Conservation (phyloP, 1,139 yeast species). For the Candida gigantensis region DNA sequence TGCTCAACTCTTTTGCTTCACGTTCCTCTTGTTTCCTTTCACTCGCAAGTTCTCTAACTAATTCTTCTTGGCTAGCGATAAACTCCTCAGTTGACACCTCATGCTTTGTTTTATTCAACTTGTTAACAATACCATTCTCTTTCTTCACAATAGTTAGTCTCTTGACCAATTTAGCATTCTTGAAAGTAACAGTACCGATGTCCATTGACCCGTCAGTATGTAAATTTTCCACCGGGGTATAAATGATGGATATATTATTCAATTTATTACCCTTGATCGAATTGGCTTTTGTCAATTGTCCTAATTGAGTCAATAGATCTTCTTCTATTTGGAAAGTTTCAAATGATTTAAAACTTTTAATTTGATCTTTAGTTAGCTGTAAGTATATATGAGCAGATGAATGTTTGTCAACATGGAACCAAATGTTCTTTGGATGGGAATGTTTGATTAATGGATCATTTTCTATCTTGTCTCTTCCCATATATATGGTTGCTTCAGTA, state of each 20-base stretch:
- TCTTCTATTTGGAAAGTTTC: conserved; percentile 48
- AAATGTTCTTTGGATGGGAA: conserved; percentile 68
- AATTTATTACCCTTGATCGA: conserved; percentile 78
- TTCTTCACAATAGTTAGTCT: conserved; percentile 57
- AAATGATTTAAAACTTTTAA: conserved; percentile 26
- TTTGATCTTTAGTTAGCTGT: conserved; percentile 52
- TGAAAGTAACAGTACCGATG: conserved; percentile 80
- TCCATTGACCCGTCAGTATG: conserved; percentile 75
- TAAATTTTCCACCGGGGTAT: conserved; percentile 77
- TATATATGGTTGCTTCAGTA: conserved; percentile 46
- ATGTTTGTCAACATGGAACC: conserved; percentile 84
- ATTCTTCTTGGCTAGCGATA: conserved; percentile 47
- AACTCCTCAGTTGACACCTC: conserved; percentile 50
- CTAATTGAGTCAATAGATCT: conserved; percentile 57
- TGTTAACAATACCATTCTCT: conserved; percentile 64
- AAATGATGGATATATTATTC: conserved; percentile 67
- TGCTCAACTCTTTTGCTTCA: conserved; percentile 23
- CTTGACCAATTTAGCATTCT: conserved; percentile 54
- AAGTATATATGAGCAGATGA: conserved; percentile 84
- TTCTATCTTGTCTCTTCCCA: conserved; percentile 79
- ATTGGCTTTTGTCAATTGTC: conserved; percentile 78
- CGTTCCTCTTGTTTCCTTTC: conserved; percentile 37
- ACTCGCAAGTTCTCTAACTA: conserved; percentile 35
- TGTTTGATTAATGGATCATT: conserved; percentile 72
- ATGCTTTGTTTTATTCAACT: conserved; percentile 63